A percentile compares a stretch with the other conserved stretches of the same genome.
These are phyloP conservation scores for Hypoxylon rubiginosum DNA, from an alignment of 2,329 filamentous ascomycete species.

Conservation along the genomic window DNA sequence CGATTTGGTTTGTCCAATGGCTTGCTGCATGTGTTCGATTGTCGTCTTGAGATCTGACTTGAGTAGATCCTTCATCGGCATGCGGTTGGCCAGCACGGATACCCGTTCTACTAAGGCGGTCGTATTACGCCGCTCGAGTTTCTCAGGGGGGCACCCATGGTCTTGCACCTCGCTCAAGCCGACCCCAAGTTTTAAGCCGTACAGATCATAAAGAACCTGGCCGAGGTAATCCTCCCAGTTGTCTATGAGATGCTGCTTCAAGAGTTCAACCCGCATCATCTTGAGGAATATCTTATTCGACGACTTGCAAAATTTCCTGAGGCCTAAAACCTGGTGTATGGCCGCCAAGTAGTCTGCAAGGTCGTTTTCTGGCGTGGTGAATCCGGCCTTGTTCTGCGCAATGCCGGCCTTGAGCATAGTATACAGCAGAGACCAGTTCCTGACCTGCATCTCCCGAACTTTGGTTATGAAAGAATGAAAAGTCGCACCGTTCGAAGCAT, in stretches of 20 bases:
- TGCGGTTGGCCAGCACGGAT: constrained; percentile 81
- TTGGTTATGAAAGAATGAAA: constrained; percentile 73
- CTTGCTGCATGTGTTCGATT: constrained; percentile 93
- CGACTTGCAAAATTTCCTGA: constrained; percentile 86
- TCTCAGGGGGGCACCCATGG: constrained; percentile 82
- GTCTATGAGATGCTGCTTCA: constrained; percentile 80
- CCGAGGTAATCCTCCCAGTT: constrained; percentile 89
- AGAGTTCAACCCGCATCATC: constrained; percentile 87
- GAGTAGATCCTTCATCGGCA: constrained; percentile 90
- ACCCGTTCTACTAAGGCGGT: constrained; percentile 87
- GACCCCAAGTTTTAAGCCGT: constrained; percentile 82
- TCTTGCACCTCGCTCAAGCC: constrained; percentile 77
- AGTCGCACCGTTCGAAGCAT: constrained; percentile 69
- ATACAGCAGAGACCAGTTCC: constrained; percentile 91
- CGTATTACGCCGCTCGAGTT: constrained; percentile 83
- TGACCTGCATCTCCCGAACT: constrained; percentile 87
- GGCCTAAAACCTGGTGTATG: constrained; percentile 85
- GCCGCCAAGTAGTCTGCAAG: constrained; percentile 83
- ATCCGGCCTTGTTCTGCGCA: constrained; percentile 73
- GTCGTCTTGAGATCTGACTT: constrained; percentile 92
- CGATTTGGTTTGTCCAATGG: constrained; percentile 83
- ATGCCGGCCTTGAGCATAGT: constrained; percentile 82
- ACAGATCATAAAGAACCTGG: constrained; percentile 85
- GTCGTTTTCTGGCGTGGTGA: constrained; percentile 77
- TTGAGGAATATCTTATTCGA: constrained; percentile 91